A percentile compares a stretch with the other conserved stretches of the same genome.
phyloP scores from a whole-genome alignment of 768 basidiomycete genomes.

The Clathrus columnatus region DNA sequence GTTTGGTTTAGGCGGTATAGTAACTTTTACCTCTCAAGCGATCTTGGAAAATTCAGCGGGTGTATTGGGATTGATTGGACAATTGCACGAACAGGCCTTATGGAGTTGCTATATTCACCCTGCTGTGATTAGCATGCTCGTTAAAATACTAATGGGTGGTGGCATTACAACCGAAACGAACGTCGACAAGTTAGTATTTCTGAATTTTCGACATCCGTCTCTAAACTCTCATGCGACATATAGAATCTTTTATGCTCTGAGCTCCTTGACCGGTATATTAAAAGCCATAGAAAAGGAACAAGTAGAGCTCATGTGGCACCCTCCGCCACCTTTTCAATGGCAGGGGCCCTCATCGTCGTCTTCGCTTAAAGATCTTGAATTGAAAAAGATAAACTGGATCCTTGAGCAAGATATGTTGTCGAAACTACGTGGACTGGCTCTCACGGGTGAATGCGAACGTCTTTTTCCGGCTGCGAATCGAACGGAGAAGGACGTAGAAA shows the following conservation, averaged over 20 bases:
- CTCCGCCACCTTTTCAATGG: background rate
- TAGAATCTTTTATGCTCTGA: conserved; percentile 31
- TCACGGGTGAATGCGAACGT: conserved; percentile 35
- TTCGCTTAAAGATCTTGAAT: conserved; percentile 7
- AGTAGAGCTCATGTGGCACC: conserved; percentile 38
- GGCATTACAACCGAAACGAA: background rate
- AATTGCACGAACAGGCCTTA: conserved; percentile 49
- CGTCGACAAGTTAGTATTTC: background rate
- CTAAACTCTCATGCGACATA: background rate
- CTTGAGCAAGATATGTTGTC: conserved; percentile 24
- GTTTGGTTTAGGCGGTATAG: conserved; percentile 49
- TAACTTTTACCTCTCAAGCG: conserved; percentile 59
- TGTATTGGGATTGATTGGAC: conserved; percentile 38
- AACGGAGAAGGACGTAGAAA: conserved; percentile 28
- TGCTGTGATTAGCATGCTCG: conserved; percentile 37
- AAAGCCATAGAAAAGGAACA: conserved; percentile 46
- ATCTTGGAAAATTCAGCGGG: conserved; percentile 45
- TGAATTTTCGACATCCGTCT: background rate
- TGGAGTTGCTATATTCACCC: conserved; percentile 67
- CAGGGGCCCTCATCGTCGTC: conserved; percentile 31
- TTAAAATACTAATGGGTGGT: conserved; percentile 2
- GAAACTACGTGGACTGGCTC: conserved; percentile 29
- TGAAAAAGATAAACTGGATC: conserved; percentile 27
- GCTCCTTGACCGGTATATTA: conserved; percentile 33
- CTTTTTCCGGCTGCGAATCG: conserved; percentile 28